Evolutionary conservation across 345 rosid genomes (phyloP), one percentile per base, ranked within the genome.

Genomic region (Diplotaxis tenuifolia): DNA sequence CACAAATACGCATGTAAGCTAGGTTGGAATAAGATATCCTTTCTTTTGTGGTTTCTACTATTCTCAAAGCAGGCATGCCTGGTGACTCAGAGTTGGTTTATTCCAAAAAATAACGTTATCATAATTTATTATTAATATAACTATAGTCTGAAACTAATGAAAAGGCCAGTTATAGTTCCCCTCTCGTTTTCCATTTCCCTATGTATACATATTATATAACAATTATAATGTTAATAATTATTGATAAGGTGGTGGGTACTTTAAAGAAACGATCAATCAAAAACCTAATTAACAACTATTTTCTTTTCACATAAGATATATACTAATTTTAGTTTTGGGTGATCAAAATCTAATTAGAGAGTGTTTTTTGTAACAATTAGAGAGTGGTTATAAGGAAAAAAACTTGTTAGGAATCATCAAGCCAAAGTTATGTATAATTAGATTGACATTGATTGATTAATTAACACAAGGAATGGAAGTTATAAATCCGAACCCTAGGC

Each of bases 1-100:
- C 47, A 62, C 75, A 70, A 27, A n/a, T 68, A 69, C 75, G 59
- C 70, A 75, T 76, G 79, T 76, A 63, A 76, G 66, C 79, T 76
- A 45, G 31, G 15, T 54, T 70, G 54, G 31, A 63, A 63, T 76
- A 70, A 76, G 53, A 70, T 76, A 76, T 56, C 31, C 15, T 42
- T 76, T 76, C 53, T 56, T 75, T 62, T 69, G 40, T 76, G 54
- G 12, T 76, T 70, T 64, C 65, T 76, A 76, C 79, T 70, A 64
- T 76, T 76, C 66, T 70, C 75, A 63, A 76, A 64, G 79, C 79
- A 76, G 59, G 79, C 79, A 76, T 76, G 79, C 79, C 75, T 76
- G 75, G 32, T 76, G 65, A 70, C 54, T 70, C 71, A 70, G 75
- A 70, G 31, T 29, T 47, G 60, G 31, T 56, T 57, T 74, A 28